Evolutionary conservation across 306 rosid genomes (phyloP).

Genomic region (Astragalus membranaceus): DNA sequence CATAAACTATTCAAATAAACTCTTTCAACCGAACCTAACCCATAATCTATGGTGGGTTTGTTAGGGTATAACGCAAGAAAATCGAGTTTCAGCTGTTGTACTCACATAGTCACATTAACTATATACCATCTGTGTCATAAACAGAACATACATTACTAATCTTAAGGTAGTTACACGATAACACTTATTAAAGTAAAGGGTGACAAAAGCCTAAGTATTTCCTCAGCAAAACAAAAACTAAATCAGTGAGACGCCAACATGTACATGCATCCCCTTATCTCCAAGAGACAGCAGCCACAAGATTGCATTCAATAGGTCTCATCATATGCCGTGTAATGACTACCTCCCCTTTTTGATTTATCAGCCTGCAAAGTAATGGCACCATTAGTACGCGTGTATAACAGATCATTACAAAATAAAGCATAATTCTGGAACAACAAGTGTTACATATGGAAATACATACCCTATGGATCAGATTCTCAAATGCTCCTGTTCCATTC

Average conservation of each 20-base stretch:
- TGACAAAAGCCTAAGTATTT: background rate
- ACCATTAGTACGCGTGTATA: background rate
- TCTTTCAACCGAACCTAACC: background rate
- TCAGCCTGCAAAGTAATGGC: conserved; percentile 53
- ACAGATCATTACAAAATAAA: background rate
- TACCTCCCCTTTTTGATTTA: conserved; percentile 39
- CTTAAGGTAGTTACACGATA: conserved; percentile 17
- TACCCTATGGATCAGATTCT: conserved; percentile 74
- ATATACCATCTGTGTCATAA: conserved; percentile 5
- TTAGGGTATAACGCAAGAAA: background rate
- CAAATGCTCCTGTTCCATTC: conserved; percentile 64
- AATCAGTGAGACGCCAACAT: conserved; percentile 14
- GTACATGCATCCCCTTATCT: conserved; percentile 15
- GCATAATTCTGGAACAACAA: background rate
- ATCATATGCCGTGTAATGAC: conserved; percentile 20
- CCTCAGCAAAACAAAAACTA: background rate
- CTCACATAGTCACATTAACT: conserved; percentile 7
- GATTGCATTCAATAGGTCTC: conserved; percentile 26
- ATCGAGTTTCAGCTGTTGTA: background rate
- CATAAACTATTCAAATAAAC: background rate
- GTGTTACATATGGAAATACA: conserved; percentile 34
- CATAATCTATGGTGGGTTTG: background rate
- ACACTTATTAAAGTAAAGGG: background rate
- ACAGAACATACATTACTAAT: conserved; percentile 6
- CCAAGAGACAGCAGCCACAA: background rate